phyloP scores from a whole-genome alignment of 2,329 filamentous ascomycete species.

The Gremmenia infestans region DNA sequence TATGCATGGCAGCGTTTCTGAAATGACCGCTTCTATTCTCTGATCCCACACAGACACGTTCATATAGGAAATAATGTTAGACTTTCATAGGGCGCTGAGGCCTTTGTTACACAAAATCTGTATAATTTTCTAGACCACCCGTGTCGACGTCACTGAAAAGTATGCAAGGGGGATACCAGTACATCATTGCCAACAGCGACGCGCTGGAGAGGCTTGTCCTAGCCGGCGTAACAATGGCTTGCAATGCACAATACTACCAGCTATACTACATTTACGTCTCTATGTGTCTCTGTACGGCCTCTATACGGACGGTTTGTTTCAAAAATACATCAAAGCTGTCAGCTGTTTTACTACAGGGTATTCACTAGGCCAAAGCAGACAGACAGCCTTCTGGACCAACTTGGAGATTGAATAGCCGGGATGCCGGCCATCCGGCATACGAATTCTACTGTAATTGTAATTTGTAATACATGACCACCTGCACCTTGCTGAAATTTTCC shows the following conservation, averaged over 20 bases:
- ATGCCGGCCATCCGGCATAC: too few species aligned
- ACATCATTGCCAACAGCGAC: neutral
- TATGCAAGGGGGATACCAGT: neutral
- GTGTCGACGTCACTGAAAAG: too few species aligned
- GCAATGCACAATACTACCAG: neutral
- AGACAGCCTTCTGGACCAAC: neutral
- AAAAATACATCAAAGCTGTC: neutral
- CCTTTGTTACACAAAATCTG: too few species aligned
- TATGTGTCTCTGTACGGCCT: neutral
- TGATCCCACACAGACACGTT: too few species aligned
- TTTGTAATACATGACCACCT: too few species aligned
- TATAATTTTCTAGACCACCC: too few species aligned
- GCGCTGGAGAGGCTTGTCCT: neutral
- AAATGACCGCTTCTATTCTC: too few species aligned
- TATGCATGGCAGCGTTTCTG: too few species aligned
- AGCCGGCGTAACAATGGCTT: neutral
- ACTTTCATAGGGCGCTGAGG: too few species aligned
- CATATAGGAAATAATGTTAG: too few species aligned
- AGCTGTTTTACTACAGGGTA: neutral
- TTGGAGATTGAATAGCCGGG: neutral
- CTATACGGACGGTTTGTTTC: neutral
- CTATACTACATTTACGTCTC: neutral
- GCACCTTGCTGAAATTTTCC: too few species aligned
- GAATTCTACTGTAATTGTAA: too few species aligned
- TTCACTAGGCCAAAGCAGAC: neutral